Base-by-base conservation (phyloP, 352 stramenopile species). In the Globisporangium parvum region DNA sequence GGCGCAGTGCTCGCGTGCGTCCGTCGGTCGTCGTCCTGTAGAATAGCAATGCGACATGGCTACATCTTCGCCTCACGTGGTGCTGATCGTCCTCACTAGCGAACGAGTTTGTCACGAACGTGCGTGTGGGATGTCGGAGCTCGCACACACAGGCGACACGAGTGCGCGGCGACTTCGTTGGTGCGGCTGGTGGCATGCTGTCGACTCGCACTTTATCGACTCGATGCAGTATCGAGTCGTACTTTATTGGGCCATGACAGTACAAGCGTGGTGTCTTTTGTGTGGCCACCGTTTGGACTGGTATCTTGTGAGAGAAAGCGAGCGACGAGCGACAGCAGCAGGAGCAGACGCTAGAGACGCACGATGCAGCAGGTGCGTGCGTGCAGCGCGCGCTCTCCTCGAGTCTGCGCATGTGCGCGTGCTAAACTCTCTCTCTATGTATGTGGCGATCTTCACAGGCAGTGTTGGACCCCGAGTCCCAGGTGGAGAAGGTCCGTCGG, bases 381-480 rank as follows among this genome's bases (percentile, higher is more conserved):
- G n/a, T n/a, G n/a, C n/a, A n/a, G n/a, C n/a, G 33, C 47, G 18
- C 46, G 46, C 23, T 51, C 26, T 42, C 4, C 47, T 17, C n/a
- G n/a, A n/a, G n/a, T n/a, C n/a, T 41, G 14, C 8, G 10, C n/a
- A 39, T 52, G 12, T 10, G 24, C 15, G 23, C 39, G 46, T 51
- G n/a, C n/a, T n/a, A n/a, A n/a, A n/a, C n/a, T n/a, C n/a, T n/a
- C n/a, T n/a, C n/a, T n/a, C n/a, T n/a, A n/a, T n/a, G n/a, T n/a
- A n/a, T n/a, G n/a, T 37, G 26, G 10, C 12, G 31, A 39, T 59
- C 44, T n/a, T 8, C 15, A 46, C 64, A 91, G 66, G 78, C 77
- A 37, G 79, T 91, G 23, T 57, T 91, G 33, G 75, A 91, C 65
- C 81, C 81, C 9, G 79, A 91, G 60, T 91, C 81, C 59, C 81